Base-by-base conservation (phyloP, 139 green algal species). In the Chlamydomonas incerta region DNA sequence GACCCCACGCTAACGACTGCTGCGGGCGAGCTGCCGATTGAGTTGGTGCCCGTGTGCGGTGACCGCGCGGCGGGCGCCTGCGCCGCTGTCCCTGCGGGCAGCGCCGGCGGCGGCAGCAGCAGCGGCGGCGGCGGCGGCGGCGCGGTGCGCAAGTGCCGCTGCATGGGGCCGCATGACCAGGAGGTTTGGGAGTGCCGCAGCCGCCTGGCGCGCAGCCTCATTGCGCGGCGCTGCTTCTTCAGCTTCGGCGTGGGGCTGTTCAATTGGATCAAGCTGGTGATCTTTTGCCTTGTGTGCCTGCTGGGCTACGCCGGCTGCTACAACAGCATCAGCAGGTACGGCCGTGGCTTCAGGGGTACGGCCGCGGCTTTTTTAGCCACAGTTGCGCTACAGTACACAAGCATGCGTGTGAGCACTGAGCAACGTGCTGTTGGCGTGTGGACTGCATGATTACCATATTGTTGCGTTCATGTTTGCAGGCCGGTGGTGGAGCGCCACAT, bases 121-220 rank as follows among this genome's bases (percentile, higher is more conserved):
- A 50, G 41, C 41, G 8, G 8, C 8, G 41, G 6, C 41, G 8
- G 6, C 41, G 35, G 8, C 58, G 58, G 57, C 74, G 34, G 74
- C 37, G 35, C 58, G 67, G 33, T 17, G 13, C 72, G 79, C 26
- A n/a, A 80, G 11, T 96, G 93, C 81, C 79, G 89, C 37, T 96
- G 93, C 88, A 93, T 96, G 90, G 82, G 83, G 11, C 46, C 47
- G 3, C 66, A 72, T 0, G 93, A 96, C 70, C 91, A 96, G 87
- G 94, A 95, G 85, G 88, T 90, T 10, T 95, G 92, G 91, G 94
- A 96, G 87, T 97, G 94, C 87, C 87, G 91, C 50, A 95, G 90
- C 50, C 82, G 87, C n/a, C 65, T 94, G n/a, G 89, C 94, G 0
- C 89, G 94, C 62, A 91, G 70, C n/a, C 88, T 96, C 29, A 91